These are phyloP conservation scores for Paecilomyces formosus DNA, from an alignment of 2,329 filamentous ascomycete species.

Conservation along the genomic window DNA sequence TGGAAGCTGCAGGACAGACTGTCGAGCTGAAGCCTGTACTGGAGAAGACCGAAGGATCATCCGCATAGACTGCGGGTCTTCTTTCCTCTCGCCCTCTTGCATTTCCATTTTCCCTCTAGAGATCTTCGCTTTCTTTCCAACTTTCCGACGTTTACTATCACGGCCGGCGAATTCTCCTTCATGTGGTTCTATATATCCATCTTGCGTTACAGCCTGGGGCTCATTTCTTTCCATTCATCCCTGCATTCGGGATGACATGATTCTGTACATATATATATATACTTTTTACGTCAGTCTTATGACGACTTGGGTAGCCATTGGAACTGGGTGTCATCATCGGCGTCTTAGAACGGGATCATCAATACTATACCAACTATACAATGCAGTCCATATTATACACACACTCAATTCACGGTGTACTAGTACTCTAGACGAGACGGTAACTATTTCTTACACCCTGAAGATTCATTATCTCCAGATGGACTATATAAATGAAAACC, in stretches of 20 bases:
- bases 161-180: not conserved
- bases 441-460: too few species aligned
- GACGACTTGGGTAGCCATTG: not conserved
- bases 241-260: not conserved
- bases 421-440: too few species aligned
- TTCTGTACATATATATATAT: not conserved
- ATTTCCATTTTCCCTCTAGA: conserved; percentile 1
- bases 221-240: not conserved
- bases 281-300: not conserved
- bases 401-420: too few species aligned
- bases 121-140: too few species aligned
- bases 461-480: too few species aligned
- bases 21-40: conserved; percentile 1
- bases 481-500: too few species aligned
- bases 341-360: not conserved
- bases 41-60: conserved; percentile 1
- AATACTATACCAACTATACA: too few species aligned
- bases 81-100: not conserved
- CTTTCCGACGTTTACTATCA: not conserved
- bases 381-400: too few species aligned
- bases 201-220: not conserved
- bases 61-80: not conserved
- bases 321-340: not conserved
- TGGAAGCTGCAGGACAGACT: conserved; percentile 8
- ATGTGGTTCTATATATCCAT: not conserved